Base-by-base conservation (phyloP, 306 rosid species). In the Prinsepia uniflora region DNA sequence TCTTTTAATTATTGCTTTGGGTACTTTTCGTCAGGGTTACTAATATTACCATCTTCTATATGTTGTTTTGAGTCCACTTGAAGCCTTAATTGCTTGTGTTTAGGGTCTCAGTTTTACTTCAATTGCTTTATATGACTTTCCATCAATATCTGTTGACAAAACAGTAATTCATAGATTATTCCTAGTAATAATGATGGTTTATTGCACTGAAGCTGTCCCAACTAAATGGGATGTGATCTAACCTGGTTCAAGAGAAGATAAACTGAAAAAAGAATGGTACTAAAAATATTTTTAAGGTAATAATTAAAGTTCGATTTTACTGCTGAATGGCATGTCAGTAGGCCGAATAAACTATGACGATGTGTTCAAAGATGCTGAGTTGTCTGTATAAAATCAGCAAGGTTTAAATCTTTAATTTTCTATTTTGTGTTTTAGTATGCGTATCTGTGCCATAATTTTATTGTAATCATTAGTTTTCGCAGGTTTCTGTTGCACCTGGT, bases 401-500 rank as follows among this genome's bases (percentile, higher is more conserved):
- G 10, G 50, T 39, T 18, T 41, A 42, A 5, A 30, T 30, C 36
- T 6, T 10, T 56, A 13, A 36, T 42, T 55, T 30, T 46, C 36
- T 9, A 24, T 66, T 22, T 40, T 15, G 17, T 13, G 71, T 40
- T 50, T 50, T 15, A 15, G 17, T 39, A 54, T 61, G 63, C 68
- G 42, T 24, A 18, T 17, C 6, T 1, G 6, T 55, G 47, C 73
- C 39, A 53, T 15, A 13, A 10, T 67, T 55, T 13, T 42, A 42
- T 56, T 45, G 62, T 34, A 44, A 78, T 72, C 46, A 14, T 17
- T 82, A 75, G 58, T 30, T 77, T 76, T 65, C 80, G 67, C 80
- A 93, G 98, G 99, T 94, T 73, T 89, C 97, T 22, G 92, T 85
- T 79, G 81, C 92, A 12, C 97, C 99, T 62, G 97, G 99, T 65